phyloP scores from a whole-genome alignment of 2,329 filamentous ascomycete species.

The Drechslerella coelobrocha region DNA sequence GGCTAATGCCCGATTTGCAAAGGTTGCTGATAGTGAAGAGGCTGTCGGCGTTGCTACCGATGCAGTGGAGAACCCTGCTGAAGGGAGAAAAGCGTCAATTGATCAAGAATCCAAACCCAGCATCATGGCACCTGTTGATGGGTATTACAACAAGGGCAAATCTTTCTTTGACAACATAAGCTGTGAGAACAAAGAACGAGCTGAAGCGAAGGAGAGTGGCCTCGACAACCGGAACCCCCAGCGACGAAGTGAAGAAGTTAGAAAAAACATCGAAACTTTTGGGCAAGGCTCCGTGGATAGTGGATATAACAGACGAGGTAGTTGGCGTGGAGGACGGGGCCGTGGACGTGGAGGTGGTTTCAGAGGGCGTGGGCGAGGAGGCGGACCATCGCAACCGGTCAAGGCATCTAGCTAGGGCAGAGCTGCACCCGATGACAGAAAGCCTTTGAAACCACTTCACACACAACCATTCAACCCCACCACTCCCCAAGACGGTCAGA shows the following conservation, averaged over 20 bases:
- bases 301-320: slow-evolving; percentile 68
- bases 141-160: slow-evolving; percentile 78
- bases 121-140: slow-evolving; percentile 49
- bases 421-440: slow-evolving; percentile 11
- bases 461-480: neutral
- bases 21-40: slow-evolving; percentile 59
- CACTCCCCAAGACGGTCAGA: neutral
- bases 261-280: slow-evolving; percentile 96
- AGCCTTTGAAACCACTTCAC: neutral
- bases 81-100: slow-evolving; percentile 34
- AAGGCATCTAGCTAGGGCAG: slow-evolving; percentile 32
- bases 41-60: slow-evolving; percentile 56
- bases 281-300: slow-evolving; percentile 94
- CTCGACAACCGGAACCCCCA: slow-evolving; percentile 71
- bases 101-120: slow-evolving; percentile 34
- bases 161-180: slow-evolving; percentile 99
- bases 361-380: slow-evolving; percentile 60
- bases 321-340: slow-evolving; percentile 79
- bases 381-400: slow-evolving; percentile 56
- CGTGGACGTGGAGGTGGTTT: slow-evolving; percentile 64
- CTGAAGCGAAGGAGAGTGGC: slow-evolving; percentile 70
- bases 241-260: slow-evolving; percentile 90
- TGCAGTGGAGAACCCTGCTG: slow-evolving; percentile 57
- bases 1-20: slow-evolving; percentile 87
- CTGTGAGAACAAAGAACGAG: slow-evolving; percentile 87